phyloP scores from a whole-genome alignment of 176 grass and related monocot genomes.

The Avena atlantica region DNA sequence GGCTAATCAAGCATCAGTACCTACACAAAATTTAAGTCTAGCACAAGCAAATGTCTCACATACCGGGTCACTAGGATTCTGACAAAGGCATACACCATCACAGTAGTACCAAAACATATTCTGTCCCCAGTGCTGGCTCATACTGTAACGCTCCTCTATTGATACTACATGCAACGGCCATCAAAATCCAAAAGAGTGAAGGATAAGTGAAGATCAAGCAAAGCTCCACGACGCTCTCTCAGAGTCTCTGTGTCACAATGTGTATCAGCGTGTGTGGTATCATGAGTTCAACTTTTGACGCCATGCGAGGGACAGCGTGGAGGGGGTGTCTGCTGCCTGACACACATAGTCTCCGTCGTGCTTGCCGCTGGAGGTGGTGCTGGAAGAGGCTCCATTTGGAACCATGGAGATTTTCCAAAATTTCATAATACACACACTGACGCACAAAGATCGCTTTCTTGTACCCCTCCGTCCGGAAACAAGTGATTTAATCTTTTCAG shows the following conservation, averaged over 20 bases:
- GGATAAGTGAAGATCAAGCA: too few relatives aligned
- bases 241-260: too few relatives aligned
- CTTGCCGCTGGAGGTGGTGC: not conserved
- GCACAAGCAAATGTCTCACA: constrained; percentile 39
- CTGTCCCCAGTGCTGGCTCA: constrained; percentile 22
- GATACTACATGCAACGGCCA: too few relatives aligned
- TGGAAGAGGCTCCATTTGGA: not conserved
- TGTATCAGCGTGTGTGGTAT: too few relatives aligned
- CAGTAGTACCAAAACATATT: not conserved
- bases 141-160: too few relatives aligned
- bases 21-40: constrained; percentile 8
- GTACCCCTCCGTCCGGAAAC: not conserved
- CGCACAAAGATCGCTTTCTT: not conserved
- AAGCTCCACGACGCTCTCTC: too few relatives aligned
- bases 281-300: too few relatives aligned
- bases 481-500: too few relatives aligned
- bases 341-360: not conserved
- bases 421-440: not conserved
- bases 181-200: not conserved
- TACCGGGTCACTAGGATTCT: not conserved
- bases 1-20: not conserved
- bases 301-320: too few relatives aligned
- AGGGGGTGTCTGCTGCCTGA: not conserved
- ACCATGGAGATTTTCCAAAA: not conserved
- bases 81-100: not conserved